Base-by-base conservation (phyloP, 164 flowering plant genomes). In the Vitis cinerea region DNA sequence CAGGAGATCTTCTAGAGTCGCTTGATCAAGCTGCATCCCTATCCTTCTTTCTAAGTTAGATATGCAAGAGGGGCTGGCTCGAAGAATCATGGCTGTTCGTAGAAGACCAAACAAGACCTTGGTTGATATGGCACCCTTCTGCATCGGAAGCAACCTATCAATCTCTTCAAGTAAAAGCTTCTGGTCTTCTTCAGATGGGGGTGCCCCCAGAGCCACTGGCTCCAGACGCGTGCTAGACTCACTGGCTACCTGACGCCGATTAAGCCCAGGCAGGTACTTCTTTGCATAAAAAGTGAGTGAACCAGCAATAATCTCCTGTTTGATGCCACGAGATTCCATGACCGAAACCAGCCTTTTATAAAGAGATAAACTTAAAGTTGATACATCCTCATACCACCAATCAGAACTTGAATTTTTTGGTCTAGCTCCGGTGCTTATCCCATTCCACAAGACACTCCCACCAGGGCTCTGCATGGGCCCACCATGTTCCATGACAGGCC, bases 371-470 rank as follows among this genome's bases (percentile, higher is more conserved):
- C 91, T 86, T 64, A 94, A 73, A 68, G 81, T 76, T 8, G 95
- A 82, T 30, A 78, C 97, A 80, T 94, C 98, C 30, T 89, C 97
- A 57, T 90, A 92, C 98, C 98, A 94, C 98, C 98, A 94, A 80
- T 92, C 97, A 60, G 89, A 80, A 69, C 84, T 86, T 6, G 85
- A 65, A 66, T 85, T 83, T 71, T 79, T 88, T 29, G 90, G 91
- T 64, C 90, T 83, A 61, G 97, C 97, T 30, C 97, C 97, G 0
- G 97, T 92, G 79, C 97, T 90, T 37, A 94, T 92, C 50, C 98
- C 98, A 74, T 94, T 94, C 98, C 98, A 90, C 68, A 94, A 65
- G 15, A 92, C 86, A 74, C 91, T 92, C 23, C 95, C 98, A 56
- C 97, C 97, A 3, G 97, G 97, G 71, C 97, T 94, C 78, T 91